Base-by-base conservation (phyloP, 768 basidiomycete genomes). In the Mycena rosella region DNA sequence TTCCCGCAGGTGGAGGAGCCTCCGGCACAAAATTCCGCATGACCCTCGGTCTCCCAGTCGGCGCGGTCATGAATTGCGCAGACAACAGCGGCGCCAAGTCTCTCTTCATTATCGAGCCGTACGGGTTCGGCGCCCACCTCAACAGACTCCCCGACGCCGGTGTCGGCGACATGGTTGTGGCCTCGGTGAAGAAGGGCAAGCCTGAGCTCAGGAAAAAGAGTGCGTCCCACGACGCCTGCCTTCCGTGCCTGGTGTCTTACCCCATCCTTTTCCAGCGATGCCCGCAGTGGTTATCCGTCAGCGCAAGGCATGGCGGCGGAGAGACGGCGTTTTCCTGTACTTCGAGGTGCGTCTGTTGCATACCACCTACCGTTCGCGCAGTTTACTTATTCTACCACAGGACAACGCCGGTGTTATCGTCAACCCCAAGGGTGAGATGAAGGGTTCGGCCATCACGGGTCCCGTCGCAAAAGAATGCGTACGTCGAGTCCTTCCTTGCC, bases 341-440 rank as follows among this genome's bases (percentile, higher is more conserved):
- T 98, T 97, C 71, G 96, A 97, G 88, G 92, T 91, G 62, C 49
- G 86, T 78, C 9, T 17, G 24, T 3, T 38, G 18, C 48, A 8
- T 20, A 30, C 3, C 44, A 17, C 10, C 18, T 47, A 17, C 10
- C 18, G 10, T 14, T 22, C 5, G 20, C 27, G 42, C 60, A 15
- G 60, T 60, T 44, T 5, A 24, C 60, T 47, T 32, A 42, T 20
- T 30, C 22, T 13, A 32, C 52, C 30, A 45, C 24, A 27, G 92
- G 96, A 97, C 82, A 96, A 96, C 78, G 96, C 96, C 47, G 96
- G 96, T 80, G 96, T 97, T 61, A 97, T 97, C 69, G 96, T 98
- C 75, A 98, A 98, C 86, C 92, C 94, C 77, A 98, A 98, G 88
- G 97, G 97, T 76, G 98, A 99, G 86, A 99, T 99, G 98, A 99